Evolutionary conservation across 2,329 filamentous ascomycete genomes (phyloP).

Genomic region (Erysiphe pulchra): DNA sequence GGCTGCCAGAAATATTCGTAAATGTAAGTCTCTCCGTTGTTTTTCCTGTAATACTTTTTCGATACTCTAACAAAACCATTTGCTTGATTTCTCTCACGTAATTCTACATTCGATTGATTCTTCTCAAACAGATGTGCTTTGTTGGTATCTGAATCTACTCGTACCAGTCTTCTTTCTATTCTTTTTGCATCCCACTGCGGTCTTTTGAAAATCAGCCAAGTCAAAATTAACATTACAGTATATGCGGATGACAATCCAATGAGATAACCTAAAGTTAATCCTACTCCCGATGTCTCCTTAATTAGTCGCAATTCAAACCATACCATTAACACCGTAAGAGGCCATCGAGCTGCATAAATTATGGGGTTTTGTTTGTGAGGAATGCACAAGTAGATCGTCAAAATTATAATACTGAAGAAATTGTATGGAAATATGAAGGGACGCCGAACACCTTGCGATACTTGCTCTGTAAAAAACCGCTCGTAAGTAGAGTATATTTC

Average conservation of each 20-base stretch:
- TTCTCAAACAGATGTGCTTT: neutral
- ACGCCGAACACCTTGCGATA: slow-evolving; percentile 17
- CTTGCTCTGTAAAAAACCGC: slow-evolving; percentile 14
- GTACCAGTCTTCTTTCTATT: slow-evolving; percentile 11
- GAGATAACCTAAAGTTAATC: slow-evolving; percentile 24
- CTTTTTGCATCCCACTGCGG: slow-evolving; percentile 31
- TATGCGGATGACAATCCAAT: slow-evolving; percentile 24
- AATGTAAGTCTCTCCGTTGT: neutral
- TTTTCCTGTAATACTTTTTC: no score
- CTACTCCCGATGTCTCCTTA: slow-evolving; percentile 20
- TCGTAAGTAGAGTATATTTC: slow-evolving; percentile 14
- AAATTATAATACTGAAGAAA: slow-evolving; percentile 20
- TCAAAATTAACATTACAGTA: slow-evolving; percentile 23
- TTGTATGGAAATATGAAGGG: slow-evolving; percentile 30
- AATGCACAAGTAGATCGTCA: slow-evolving; percentile 28
- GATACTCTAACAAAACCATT: neutral
- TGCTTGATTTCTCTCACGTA: neutral
- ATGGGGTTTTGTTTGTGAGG: slow-evolving; percentile 24
- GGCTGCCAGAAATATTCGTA: slow-evolving; percentile 31
- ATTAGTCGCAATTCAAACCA: slow-evolving; percentile 20
- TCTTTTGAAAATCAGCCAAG: slow-evolving; percentile 25
- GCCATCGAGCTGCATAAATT: slow-evolving; percentile 24
- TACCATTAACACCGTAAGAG: slow-evolving; percentile 20
- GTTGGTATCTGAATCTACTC: no score
- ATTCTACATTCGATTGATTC: neutral